Evolutionary conservation across 345 rosid species (phyloP).

Genomic region (Populus pruinosa): DNA sequence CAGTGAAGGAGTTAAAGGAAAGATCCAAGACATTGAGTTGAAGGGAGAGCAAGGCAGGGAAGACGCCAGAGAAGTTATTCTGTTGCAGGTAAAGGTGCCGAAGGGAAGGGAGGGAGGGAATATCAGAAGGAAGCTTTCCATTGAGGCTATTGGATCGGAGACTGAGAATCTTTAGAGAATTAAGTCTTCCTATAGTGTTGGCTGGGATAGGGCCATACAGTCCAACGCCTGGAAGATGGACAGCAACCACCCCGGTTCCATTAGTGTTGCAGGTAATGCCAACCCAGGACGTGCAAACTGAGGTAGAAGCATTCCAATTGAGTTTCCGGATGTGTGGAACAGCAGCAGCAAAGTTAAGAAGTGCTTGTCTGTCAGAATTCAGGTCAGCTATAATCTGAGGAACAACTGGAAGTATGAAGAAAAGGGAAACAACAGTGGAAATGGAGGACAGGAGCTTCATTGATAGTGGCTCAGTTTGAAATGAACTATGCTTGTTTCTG

Average conservation of each 20-base stretch:
- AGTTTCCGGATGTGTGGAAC: constrained; percentile 49
- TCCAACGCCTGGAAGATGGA: constrained; percentile 72
- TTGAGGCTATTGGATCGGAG: constrained; percentile 63
- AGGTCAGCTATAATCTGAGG: constrained; percentile 34
- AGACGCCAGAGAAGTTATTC: constrained; percentile 56
- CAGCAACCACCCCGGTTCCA: constrained; percentile 37
- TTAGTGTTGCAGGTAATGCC: constrained; percentile 53
- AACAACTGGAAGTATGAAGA: constrained; percentile 7
- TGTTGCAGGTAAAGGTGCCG: constrained; percentile 54
- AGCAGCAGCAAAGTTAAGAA: constrained; percentile 45
- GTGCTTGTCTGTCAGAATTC: constrained; percentile 52
- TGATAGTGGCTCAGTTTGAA: neutral
- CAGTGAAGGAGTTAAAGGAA: constrained; percentile 62
- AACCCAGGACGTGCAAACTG: constrained; percentile 54
- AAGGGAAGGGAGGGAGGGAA: constrained; percentile 57
- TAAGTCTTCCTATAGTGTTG: constrained; percentile 49
- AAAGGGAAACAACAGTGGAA: constrained; percentile 24
- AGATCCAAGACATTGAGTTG: constrained; percentile 55
- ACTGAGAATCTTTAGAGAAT: constrained; percentile 57
- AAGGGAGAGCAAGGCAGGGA: constrained; percentile 38
- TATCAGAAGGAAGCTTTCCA: constrained; percentile 63
- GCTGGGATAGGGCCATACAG: constrained; percentile 57
- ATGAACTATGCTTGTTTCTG: neutral
- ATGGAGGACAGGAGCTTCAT: constrained; percentile 31
- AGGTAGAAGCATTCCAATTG: constrained; percentile 45